Evolutionary conservation across 2,329 filamentous ascomycete species (phyloP).

Genomic region (Ophiostoma sp.): DNA sequence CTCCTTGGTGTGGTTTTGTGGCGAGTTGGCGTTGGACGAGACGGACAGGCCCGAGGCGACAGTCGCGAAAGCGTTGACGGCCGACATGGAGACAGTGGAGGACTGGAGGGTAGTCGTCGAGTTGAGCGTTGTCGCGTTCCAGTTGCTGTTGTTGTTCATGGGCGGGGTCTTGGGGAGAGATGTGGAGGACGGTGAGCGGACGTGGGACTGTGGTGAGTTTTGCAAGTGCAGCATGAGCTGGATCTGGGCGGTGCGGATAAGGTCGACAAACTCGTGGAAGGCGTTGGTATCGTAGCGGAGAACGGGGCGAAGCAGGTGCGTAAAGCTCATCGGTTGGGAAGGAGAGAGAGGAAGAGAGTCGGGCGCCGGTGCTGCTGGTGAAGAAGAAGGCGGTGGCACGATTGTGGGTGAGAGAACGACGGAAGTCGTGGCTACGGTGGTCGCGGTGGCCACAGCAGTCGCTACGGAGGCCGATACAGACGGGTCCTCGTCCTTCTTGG

Average conservation of each 20-base stretch:
- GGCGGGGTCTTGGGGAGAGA: conserved; percentile 38
- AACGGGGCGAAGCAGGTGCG: conserved; percentile 79
- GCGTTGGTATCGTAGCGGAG: conserved; percentile 77
- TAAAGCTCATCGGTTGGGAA: conserved; percentile 69
- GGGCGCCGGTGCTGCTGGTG: not conserved
- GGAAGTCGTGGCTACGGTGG: not conserved
- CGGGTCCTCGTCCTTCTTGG: conserved; percentile 1
- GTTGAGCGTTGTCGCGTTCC: not conserved
- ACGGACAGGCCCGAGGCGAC: conserved; percentile 49
- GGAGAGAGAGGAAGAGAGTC: conserved; percentile 43
- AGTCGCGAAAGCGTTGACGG: conserved; percentile 34
- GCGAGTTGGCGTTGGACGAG: conserved; percentile 29
- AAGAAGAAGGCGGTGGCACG: not conserved
- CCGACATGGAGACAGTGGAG: not conserved
- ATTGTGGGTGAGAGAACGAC: conserved; percentile 1
- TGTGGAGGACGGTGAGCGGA: conserved; percentile 62
- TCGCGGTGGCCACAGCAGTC: not conserved
- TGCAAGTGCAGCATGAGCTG: conserved; percentile 28
- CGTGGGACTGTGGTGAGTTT: conserved; percentile 55
- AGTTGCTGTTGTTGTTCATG: conserved; percentile 48
- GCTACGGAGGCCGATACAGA: not conserved
- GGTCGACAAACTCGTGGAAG: conserved; percentile 80
- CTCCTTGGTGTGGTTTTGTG: conserved; percentile 42
- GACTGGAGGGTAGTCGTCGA: not conserved
- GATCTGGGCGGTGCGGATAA: conserved; percentile 63